Percentiles rank a stretch among this genome's conserved stretches.
Conservation (phyloP, 805 yeast genomes). For the Metschnikowia borealis region DNA sequence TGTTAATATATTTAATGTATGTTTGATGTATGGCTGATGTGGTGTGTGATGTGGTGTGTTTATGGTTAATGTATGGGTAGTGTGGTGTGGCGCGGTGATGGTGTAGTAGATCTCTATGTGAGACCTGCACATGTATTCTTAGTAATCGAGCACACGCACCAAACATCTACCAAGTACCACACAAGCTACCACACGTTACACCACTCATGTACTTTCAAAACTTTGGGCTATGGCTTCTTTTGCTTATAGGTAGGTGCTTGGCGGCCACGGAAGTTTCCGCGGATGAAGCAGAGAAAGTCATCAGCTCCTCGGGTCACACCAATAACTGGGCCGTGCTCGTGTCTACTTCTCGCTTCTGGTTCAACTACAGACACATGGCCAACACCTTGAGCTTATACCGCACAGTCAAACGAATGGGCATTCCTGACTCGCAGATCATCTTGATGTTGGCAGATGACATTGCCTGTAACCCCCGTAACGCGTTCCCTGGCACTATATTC, state of each 20-base stretch:
- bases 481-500: slow-evolving; percentile 94
- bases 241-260: neutral
- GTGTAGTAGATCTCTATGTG: too few relatives aligned
- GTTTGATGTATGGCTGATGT: too few relatives aligned
- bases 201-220: neutral
- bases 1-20: too few relatives aligned
- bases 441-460: slow-evolving; percentile 95
- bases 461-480: slow-evolving; percentile 93
- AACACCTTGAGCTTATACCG: slow-evolving; percentile 91
- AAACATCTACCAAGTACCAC: neutral
- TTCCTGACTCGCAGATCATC: slow-evolving; percentile 96
- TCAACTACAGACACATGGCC: slow-evolving; percentile 97
- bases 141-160: neutral
- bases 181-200: too few relatives aligned
- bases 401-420: slow-evolving; percentile 92
- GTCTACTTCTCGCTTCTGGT: slow-evolving; percentile 96
- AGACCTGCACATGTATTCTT: neutral
- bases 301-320: slow-evolving; percentile 47
- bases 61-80: too few relatives aligned
- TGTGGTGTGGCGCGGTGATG: too few relatives aligned
- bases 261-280: neutral
- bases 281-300: slow-evolving; percentile 15
- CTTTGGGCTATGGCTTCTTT: neutral
- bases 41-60: too few relatives aligned
- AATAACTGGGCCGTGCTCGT: slow-evolving; percentile 85